Evolutionary conservation across 148 eudicot genomes (phyloP), one percentile per base, ranked within the genome.

Genomic region (Talinum fruticosum): DNA sequence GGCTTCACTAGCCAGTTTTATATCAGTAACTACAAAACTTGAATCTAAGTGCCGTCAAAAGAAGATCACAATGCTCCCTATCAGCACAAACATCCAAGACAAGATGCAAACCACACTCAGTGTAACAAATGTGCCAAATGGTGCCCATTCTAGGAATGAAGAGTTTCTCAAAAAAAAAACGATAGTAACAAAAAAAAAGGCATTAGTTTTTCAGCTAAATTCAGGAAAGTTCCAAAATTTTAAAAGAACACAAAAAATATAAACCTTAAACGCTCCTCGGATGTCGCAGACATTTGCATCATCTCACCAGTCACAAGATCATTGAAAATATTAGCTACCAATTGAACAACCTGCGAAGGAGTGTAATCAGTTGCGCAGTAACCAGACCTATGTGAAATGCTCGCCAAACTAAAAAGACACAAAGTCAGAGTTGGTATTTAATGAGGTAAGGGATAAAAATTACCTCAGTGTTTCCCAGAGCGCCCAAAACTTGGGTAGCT

Each of bases 241-340:
- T n/a, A n/a, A 0, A 47, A 47, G 53, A 2, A 35, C 2, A 21
- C 75, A 53, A 62, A 57, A 66, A 24, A 49, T 18, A 61, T 84
- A 83, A 80, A 95, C 98, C 92, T 90, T 81, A 90, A 83, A 66
- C 96, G 92, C 78, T 92, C 90, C 72, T 91, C 97, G 66, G 91
- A 86, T 78, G 98, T 78, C 8, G 89, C 81, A 26, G 90, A 88
- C 96, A 92, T 90, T 85, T 95, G 98, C 98, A 95, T 95, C 75
- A 96, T 95, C 80, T 95, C 98, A 35, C 98, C 98, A 28, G 91
- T 92, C 74, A 95, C 98, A 81, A 95, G 98, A 90, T 95, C 91
- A 76, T 89, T 91, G 57, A 95, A 91, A 44, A 86, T 93, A 76
- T 82, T 87, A 36, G 98, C 98, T 68, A 95, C 57, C 69, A 95